Conservation (phyloP, 805 yeast species). For the Lachancea sp. region DNA sequence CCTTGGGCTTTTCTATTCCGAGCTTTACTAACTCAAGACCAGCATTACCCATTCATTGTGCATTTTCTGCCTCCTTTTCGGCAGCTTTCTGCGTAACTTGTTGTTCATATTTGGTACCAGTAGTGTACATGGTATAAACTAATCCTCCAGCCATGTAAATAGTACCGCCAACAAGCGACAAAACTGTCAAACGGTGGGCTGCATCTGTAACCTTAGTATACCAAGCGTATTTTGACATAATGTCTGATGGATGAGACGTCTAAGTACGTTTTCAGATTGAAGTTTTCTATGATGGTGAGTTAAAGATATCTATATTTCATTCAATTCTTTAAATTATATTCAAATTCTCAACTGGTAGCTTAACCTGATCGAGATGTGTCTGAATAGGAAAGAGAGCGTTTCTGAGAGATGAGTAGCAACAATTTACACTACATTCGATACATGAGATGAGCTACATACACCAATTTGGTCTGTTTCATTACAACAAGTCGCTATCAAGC, state of each 20-base stretch:
- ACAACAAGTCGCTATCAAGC: too few species aligned
- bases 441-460: too few species aligned
- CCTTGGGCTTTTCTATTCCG: not conserved
- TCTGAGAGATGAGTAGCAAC: not conserved
- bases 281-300: not conserved
- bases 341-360: too few species aligned
- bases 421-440: too few species aligned
- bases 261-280: not conserved
- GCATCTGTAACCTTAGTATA: conserved; percentile 67
- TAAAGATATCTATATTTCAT: not conserved
- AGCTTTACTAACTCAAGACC: not conserved
- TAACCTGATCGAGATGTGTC: too few species aligned
- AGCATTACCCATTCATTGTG: not conserved
- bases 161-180: conserved; percentile 55
- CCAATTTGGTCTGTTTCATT: too few species aligned
- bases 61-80: conserved; percentile 4
- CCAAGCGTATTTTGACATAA: conserved; percentile 60
- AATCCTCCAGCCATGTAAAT: conserved; percentile 48
- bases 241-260: not conserved
- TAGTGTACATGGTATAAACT: conserved; percentile 45
- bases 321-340: too few species aligned
- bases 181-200: conserved; percentile 64
- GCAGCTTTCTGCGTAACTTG: conserved; percentile 30
- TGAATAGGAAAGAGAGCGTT: too few species aligned
- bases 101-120: conserved; percentile 46